These are phyloP conservation scores for Xylaria sp. DNA, from an alignment of 2,329 filamentous ascomycete species.

Conservation along the genomic window DNA sequence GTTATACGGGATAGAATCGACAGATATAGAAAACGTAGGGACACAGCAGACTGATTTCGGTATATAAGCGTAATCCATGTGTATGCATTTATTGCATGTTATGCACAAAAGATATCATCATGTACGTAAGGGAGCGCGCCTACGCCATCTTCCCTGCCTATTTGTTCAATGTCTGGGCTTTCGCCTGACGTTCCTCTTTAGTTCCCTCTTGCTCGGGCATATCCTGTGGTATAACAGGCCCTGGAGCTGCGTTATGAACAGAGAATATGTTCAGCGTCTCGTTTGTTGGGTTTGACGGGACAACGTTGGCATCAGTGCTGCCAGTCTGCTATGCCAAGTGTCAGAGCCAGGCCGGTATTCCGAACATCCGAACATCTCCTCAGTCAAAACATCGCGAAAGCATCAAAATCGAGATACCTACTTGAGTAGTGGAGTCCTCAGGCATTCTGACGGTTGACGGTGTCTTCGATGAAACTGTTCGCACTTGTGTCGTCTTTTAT, in stretches of 20 bases:
- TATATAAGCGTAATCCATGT: neutral
- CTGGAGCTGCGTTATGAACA: conserved; percentile 51
- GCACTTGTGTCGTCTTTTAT: neutral
- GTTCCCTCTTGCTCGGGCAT: conserved; percentile 55
- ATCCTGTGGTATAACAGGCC: conserved; percentile 51
- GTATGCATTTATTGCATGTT: neutral
- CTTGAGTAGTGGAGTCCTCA: conserved; percentile 24
- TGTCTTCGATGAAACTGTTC: neutral
- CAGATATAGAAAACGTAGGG: too few relatives aligned
- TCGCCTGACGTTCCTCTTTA: conserved; percentile 63
- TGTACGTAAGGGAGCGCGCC: neutral
- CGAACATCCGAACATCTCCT: neutral
- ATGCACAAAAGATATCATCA: neutral
- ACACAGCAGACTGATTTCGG: neutral
- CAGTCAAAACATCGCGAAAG: neutral
- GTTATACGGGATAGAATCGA: too few relatives aligned
- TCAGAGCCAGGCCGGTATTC: neutral
- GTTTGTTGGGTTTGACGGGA: conserved; percentile 35
- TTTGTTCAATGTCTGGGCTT: conserved; percentile 63
- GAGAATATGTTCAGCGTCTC: conserved; percentile 37
- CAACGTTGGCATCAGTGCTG: conserved; percentile 32
- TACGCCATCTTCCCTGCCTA: conserved; percentile 16
- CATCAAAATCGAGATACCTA: conserved; percentile 15
- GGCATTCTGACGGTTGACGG: conserved; percentile 25
- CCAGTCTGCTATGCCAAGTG: conserved; percentile 20